Percentiles rank a stretch among this genome's conserved stretches.
Conservation (phyloP, 2,329 filamentous ascomycete genomes). For the Botrytis deweyae region DNA sequence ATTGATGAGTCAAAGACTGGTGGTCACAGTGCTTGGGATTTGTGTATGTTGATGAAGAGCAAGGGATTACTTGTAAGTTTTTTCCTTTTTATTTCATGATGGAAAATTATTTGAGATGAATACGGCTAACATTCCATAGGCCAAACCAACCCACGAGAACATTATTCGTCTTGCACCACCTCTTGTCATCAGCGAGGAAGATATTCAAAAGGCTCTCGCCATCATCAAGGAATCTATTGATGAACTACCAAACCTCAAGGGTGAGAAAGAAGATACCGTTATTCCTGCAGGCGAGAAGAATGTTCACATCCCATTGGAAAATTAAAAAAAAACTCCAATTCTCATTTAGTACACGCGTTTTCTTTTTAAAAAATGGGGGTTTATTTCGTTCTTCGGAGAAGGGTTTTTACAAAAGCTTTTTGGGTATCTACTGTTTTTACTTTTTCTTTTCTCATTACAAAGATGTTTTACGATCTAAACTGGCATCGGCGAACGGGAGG, state of each 20-base stretch:
- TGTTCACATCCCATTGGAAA: constrained; percentile 49
- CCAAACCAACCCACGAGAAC: constrained; percentile 97
- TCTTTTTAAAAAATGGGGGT: background rate
- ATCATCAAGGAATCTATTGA: constrained; percentile 81
- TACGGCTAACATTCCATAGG: constrained; percentile 51
- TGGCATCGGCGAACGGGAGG: constrained; percentile 8
- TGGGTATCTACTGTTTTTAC: constrained; percentile 17
- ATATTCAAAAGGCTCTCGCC: constrained; percentile 73
- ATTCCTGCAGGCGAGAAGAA: constrained; percentile 60
- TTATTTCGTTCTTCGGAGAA: background rate
- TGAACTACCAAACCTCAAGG: constrained; percentile 72
- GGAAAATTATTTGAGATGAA: background rate
- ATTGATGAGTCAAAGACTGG: constrained; percentile 87
- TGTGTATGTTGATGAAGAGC: constrained; percentile 92
- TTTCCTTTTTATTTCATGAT: background rate
- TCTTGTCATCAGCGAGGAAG: constrained; percentile 85
- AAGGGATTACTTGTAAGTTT: constrained; percentile 84
- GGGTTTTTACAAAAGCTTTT: background rate
- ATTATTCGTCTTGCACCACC: constrained; percentile 98
- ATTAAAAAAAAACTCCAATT: background rate
- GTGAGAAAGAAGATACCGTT: constrained; percentile 53
- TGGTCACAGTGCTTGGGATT: constrained; percentile 90
- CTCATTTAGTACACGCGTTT: background rate
- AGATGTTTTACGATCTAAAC: constrained; percentile 16
- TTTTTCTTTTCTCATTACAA: background rate